These are phyloP conservation scores for Asterella californica DNA, from an alignment of 225 moss, liverwort and hornwort genomes.

Conservation along the genomic window DNA sequence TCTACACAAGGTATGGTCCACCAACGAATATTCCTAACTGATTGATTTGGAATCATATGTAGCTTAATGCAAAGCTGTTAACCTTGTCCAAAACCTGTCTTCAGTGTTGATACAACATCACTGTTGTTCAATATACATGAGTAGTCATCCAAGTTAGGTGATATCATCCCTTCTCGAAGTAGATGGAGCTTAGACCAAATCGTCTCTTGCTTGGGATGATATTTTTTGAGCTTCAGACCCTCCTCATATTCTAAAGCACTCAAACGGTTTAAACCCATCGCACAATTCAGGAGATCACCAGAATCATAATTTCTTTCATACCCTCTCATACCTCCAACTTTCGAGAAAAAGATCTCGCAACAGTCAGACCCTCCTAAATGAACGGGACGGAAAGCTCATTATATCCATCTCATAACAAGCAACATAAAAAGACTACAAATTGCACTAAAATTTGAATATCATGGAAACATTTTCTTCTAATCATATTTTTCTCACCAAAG, in stretches of 20 bases:
- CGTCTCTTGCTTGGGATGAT: no score
- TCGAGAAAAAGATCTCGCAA: not conserved
- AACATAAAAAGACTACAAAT: not conserved
- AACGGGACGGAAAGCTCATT: not conserved
- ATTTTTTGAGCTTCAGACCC: not conserved
- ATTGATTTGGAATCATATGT: no score
- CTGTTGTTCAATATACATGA: no score
- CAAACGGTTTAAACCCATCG: not conserved
- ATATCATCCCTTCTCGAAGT: no score
- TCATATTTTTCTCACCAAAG: not conserved
- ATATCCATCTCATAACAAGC: not conserved
- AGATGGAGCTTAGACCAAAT: no score
- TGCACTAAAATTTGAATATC: not conserved
- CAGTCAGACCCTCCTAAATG: not conserved
- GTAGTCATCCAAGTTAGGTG: no score
- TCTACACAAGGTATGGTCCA: no score
- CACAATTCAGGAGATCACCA: not conserved
- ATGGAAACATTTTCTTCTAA: not conserved
- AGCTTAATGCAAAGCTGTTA: no score
- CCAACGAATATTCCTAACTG: no score
- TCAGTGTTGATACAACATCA: no score
- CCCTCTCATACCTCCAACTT: not conserved
- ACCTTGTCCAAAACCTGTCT: no score
- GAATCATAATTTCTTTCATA: not conserved
- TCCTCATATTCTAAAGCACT: not conserved